Percentiles rank a stretch among this genome's conserved stretches.
phyloP scores from a whole-genome alignment of 768 basidiomycete genomes.

The Agrocybe pediades region DNA sequence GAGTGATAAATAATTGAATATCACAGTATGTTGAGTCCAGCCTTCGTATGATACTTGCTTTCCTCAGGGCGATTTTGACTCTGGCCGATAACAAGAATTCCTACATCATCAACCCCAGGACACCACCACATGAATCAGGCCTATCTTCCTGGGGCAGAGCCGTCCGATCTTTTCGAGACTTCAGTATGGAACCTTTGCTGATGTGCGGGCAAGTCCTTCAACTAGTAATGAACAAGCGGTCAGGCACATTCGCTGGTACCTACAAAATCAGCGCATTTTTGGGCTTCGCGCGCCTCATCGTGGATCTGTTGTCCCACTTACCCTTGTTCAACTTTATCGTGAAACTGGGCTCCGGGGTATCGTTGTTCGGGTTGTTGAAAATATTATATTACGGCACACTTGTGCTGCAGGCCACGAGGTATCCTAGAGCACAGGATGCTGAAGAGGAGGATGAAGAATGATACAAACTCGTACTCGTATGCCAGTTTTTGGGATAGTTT shows the following conservation, averaged over 20 bases:
- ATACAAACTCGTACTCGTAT: too few species aligned
- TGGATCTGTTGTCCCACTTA: background rate
- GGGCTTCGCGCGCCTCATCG: background rate
- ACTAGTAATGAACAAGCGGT: background rate
- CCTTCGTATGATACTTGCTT: background rate
- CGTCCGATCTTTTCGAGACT: too few species aligned
- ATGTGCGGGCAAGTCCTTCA: background rate
- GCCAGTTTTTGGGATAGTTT: too few species aligned
- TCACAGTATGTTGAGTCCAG: background rate
- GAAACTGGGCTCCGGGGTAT: background rate
- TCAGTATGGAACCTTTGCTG: background rate
- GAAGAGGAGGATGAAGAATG: too few species aligned
- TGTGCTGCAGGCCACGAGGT: background rate
- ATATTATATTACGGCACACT: background rate
- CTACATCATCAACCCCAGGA: too few species aligned
- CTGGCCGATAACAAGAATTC: too few species aligned
- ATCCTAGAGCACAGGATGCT: background rate
- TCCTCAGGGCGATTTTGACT: too few species aligned
- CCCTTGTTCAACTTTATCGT: background rate
- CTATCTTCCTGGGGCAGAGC: too few species aligned
- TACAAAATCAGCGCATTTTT: background rate
- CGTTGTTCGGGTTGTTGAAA: background rate
- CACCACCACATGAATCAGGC: too few species aligned
- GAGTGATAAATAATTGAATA: background rate
- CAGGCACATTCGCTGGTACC: slow-evolving; percentile 4